phyloP scores from a whole-genome alignment of 352 stramenopile genomes.

The Halophytophthora polymorphica region DNA sequence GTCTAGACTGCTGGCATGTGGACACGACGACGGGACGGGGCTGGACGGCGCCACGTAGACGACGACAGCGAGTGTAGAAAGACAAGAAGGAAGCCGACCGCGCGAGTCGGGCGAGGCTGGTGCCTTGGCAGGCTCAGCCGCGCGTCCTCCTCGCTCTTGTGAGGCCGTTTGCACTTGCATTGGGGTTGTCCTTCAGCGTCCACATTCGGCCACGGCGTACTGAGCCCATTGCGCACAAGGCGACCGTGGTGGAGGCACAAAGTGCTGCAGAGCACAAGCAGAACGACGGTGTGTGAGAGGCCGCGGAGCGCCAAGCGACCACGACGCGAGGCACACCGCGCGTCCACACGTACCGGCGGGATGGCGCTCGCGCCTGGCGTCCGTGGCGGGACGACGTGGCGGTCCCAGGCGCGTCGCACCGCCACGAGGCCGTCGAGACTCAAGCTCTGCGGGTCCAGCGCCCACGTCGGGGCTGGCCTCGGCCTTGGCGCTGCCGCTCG shows the following conservation, averaged over 20 bases:
- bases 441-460: conserved; percentile 18
- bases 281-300: conserved; percentile 4
- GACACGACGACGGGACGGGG: no score
- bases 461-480: no score
- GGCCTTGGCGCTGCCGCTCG: no score
- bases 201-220: conserved; percentile 3
- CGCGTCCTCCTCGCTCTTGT: background rate
- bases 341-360: conserved; percentile 25
- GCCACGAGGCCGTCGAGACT: conserved; percentile 31
- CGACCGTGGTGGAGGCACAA: conserved; percentile 29
- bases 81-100: no score
- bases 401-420: conserved; percentile 35
- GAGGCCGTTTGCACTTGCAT: background rate
- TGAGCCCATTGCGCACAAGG: conserved; percentile 28
- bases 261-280: conserved; percentile 30
- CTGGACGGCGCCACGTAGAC: no score
- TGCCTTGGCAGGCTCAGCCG: conserved; percentile 9
- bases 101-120: no score
- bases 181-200: background rate
- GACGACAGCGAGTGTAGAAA: no score
- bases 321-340: background rate
- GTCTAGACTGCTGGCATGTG: no score
- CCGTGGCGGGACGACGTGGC: conserved; percentile 21
- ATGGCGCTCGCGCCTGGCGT: conserved; percentile 33
- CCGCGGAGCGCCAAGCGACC: background rate